A percentile compares a stretch with the other conserved stretches of the same genome.
phyloP scores from a whole-genome alignment of 1,139 yeast species.

The Hansenula lynferdii region DNA sequence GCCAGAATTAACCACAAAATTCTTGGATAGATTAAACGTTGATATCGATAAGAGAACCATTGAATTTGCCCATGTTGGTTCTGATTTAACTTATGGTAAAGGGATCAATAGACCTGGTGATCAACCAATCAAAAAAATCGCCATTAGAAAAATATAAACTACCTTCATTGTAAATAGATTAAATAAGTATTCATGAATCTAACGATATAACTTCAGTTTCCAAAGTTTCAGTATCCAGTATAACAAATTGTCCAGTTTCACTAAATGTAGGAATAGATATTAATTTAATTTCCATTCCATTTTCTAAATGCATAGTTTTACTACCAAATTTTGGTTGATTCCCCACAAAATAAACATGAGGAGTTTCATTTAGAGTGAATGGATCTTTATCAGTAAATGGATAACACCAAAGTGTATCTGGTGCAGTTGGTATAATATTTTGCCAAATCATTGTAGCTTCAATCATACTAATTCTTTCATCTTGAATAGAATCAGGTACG shows the following conservation, averaged over 20 bases:
- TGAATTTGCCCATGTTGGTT: slow-evolving; percentile 36
- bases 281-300: slow-evolving; percentile 37
- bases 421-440: slow-evolving; percentile 89
- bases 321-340: slow-evolving; percentile 64
- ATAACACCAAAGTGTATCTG: slow-evolving; percentile 89
- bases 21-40: slow-evolving; percentile 62
- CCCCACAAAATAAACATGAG: slow-evolving; percentile 84
- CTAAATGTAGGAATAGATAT: slow-evolving; percentile 71
- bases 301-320: slow-evolving; percentile 25
- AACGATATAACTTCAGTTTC: slow-evolving; percentile 42
- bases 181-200: slow-evolving; percentile 14
- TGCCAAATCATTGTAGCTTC: slow-evolving; percentile 78
- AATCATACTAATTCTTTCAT: slow-evolving; percentile 48
- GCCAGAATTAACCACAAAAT: slow-evolving; percentile 52
- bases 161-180: neutral
- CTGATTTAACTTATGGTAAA: slow-evolving; percentile 44
- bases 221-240: slow-evolving; percentile 57
- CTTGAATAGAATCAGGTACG: slow-evolving; percentile 33
- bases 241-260: slow-evolving; percentile 60
- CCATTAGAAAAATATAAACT: slow-evolving; percentile 5
- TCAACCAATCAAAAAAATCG: slow-evolving; percentile 31
- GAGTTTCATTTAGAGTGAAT: slow-evolving; percentile 66
- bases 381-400: slow-evolving; percentile 85
- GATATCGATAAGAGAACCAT: slow-evolving; percentile 38
- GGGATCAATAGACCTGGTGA: slow-evolving; percentile 38